Evolutionary conservation across 2,329 filamentous ascomycete species (phyloP).

Genomic region (Colletotrichum magnum): DNA sequence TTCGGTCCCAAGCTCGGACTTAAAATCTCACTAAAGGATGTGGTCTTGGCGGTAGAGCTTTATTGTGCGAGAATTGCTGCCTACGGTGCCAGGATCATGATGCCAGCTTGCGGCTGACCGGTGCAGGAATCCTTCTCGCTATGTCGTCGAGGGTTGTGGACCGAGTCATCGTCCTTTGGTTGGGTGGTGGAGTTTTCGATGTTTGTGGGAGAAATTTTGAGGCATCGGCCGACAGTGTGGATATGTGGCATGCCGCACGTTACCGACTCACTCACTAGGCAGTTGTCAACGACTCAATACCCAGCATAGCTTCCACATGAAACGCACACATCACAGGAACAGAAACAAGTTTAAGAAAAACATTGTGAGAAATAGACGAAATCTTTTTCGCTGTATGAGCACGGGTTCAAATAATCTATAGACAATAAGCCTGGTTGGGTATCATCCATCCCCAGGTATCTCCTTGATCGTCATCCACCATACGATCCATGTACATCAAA

Average conservation of each 20-base stretch:
- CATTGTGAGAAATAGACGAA: not conserved
- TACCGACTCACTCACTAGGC: not conserved
- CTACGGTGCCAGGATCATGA: conserved; percentile 37
- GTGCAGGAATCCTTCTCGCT: conserved; percentile 22
- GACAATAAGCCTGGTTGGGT: conserved; percentile 35
- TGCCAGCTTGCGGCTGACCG: conserved; percentile 38
- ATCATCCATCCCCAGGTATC: conserved; percentile 35
- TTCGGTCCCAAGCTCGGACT: conserved; percentile 1
- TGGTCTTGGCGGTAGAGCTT: conserved; percentile 10
- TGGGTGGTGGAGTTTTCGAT: conserved; percentile 28
- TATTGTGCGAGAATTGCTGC: conserved; percentile 22
- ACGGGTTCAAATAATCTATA: conserved; percentile 31
- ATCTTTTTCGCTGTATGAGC: conserved; percentile 30
- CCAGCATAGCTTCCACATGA: conserved; percentile 14
- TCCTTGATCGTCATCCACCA: not conserved
- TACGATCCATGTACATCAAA: conserved; percentile 23
- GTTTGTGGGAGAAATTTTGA: conserved; percentile 32
- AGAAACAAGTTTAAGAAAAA: too few species aligned
- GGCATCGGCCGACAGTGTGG: conserved; percentile 35
- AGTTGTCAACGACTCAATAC: conserved; percentile 18
- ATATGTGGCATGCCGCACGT: conserved; percentile 2
- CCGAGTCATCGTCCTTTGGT: conserved; percentile 30
- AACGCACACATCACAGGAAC: not conserved
- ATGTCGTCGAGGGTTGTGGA: conserved; percentile 29
- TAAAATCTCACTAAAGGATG: conserved; percentile 30